A percentile compares a stretch with the other conserved stretches of the same genome.
phyloP scores from a whole-genome alignment of 306 rosid species.

The Chamaecrista fasciculata region DNA sequence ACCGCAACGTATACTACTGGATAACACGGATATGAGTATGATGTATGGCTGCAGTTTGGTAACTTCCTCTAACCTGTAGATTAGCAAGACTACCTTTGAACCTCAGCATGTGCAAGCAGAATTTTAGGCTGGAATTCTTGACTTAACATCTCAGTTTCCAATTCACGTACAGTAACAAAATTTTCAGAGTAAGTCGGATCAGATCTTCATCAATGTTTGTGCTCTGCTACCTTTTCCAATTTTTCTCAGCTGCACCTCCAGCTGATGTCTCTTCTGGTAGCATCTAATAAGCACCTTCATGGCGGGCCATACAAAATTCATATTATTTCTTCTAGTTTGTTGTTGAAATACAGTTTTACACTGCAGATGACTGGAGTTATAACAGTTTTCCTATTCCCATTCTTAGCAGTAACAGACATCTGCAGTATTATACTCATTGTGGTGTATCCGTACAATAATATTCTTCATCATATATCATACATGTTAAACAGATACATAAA shows the following conservation, averaged over 20 bases:
- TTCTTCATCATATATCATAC: constrained; percentile 1
- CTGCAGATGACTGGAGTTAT: neutral
- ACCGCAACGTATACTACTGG: constrained; percentile 1
- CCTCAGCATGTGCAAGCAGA: constrained; percentile 19
- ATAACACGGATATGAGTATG: neutral
- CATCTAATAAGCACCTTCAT: constrained; percentile 15
- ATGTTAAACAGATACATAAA: neutral
- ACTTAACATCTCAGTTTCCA: constrained; percentile 15
- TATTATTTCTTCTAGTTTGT: constrained; percentile 22
- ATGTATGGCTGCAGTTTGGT: constrained; percentile 11
- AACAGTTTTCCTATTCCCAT: neutral
- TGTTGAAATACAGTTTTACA: neutral
- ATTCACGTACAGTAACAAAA: constrained; percentile 7
- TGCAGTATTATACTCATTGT: neutral
- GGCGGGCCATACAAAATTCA: neutral
- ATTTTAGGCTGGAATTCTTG: constrained; percentile 29
- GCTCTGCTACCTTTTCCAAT: constrained; percentile 17
- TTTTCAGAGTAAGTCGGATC: constrained; percentile 25
- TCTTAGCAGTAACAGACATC: constrained; percentile 1
- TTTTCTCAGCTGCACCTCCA: constrained; percentile 10
- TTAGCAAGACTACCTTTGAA: neutral
- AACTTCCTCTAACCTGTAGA: constrained; percentile 1
- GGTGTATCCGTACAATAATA: constrained; percentile 15
- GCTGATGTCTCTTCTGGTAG: neutral
- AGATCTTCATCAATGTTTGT: constrained; percentile 22